Evolutionary conservation across 73 alveolate species (phyloP), one percentile per base, ranked within the genome.

Genomic region (Paraurostyla sp.): DNA sequence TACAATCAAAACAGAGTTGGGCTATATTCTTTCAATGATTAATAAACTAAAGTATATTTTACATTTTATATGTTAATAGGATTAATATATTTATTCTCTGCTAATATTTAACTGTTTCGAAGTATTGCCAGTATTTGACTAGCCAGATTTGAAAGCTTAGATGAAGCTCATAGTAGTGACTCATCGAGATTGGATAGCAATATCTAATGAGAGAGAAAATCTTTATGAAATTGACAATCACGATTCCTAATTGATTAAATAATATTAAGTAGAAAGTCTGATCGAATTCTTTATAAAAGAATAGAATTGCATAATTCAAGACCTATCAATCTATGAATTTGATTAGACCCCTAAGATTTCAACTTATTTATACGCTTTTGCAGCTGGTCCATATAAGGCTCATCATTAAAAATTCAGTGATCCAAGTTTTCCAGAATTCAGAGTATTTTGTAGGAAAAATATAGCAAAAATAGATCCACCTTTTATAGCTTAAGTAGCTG

Each of bases 181-280:
- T 41, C 98, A 97, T 30, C 88, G 88, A 71, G 97, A 94, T 75
- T 98, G 99, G 99, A 83, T 88, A 7, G 99, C 96, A 0, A 76
- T 98, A 54, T 87, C 99, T 29, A 97, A 97, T 89, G 97, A 87
- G 45, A 32, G 27, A 11, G 85, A 82, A 0, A 30, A 56, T 35
- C 4, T 16, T n/a, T n/a, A n/a, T n/a, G n/a, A n/a, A n/a, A n/a
- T n/a, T n/a, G n/a, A n/a, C 22, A 56, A 9, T 13, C 11, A 56
- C 15, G 73, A 56, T 56, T 16, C 23, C 23, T 16, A 56, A 9
- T 56, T 56, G 36, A 15, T 56, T 56, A 35, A 29, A 27, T 27
- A 29, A 11, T 35, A 3, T 27, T 27, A 27, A 9, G 56, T 16
- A 7, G 32, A 62, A n/a, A n/a, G n/a, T n/a, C n/a, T n/a, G n/a